These are phyloP conservation scores for Fusarium coicis DNA, from an alignment of 2,329 filamentous ascomycete species.

Conservation along the genomic window DNA sequence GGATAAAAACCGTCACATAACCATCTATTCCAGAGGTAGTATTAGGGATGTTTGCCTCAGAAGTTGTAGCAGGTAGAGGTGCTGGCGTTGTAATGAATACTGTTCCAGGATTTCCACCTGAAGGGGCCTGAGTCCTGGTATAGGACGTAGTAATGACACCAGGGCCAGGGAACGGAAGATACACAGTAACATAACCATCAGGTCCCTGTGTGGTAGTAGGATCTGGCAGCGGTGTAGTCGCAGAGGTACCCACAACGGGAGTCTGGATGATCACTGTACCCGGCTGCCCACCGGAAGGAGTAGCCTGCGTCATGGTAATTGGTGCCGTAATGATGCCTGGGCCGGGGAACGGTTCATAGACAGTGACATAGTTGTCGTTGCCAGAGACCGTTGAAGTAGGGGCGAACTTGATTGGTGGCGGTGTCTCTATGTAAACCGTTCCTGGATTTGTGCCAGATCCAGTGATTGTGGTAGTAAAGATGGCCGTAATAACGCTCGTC, in stretches of 20 bases:
- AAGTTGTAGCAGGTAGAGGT: constrained; percentile 5
- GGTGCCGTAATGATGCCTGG: constrained; percentile 30
- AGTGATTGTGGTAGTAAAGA: constrained; percentile 20
- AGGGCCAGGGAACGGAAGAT: constrained; percentile 22
- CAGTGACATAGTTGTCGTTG: constrained; percentile 22
- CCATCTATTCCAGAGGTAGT: constrained; percentile 18
- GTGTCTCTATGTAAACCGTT: constrained; percentile 29
- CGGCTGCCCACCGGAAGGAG: constrained; percentile 17
- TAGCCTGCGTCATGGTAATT: constrained; percentile 15
- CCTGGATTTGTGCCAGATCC: constrained; percentile 22
- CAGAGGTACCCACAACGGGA: neutral
- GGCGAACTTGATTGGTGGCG: constrained; percentile 18
- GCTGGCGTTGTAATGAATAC: constrained; percentile 27
- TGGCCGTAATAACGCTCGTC: constrained; percentile 17
- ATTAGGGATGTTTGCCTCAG: constrained; percentile 15
- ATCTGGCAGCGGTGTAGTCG: neutral
- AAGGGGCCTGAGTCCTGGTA: constrained; percentile 21
- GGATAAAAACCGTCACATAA: constrained; percentile 24
- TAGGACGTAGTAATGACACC: constrained; percentile 18
- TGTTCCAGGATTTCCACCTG: constrained; percentile 22
- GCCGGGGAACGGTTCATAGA: constrained; percentile 27
- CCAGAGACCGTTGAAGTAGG: constrained; percentile 20
- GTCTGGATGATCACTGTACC: constrained; percentile 29
- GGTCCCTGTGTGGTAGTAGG: constrained; percentile 9
- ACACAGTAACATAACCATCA: constrained; percentile 22